A percentile compares a stretch with the other conserved stretches of the same genome.
Evolutionary conservation across 148 eudicot species (phyloP).

Genomic region (Silene uniflora): DNA sequence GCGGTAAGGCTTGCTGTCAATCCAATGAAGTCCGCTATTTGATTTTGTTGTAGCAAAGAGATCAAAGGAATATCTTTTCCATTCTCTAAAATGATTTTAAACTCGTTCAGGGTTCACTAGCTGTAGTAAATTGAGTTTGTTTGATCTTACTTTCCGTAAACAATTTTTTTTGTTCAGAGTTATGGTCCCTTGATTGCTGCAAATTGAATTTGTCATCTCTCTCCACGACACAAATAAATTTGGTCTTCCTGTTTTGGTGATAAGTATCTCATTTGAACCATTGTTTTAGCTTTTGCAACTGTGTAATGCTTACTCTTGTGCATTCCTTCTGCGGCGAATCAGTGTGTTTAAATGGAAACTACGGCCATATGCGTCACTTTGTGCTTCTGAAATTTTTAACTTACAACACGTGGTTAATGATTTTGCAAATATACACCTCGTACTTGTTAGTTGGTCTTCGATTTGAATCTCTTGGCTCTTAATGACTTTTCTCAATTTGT

Average conservation of each 20-base stretch:
- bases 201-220: neutral
- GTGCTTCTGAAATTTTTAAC: slow-evolving; percentile 5
- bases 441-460: neutral
- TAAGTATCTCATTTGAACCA: neutral
- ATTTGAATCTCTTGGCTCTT: neutral
- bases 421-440: neutral
- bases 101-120: neutral
- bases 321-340: neutral
- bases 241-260: neutral
- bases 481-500: neutral
- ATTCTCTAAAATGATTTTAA: neutral
- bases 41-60: neutral
- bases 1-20: neutral
- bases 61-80: neutral
- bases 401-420: neutral
- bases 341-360: neutral
- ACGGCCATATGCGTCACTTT: neutral
- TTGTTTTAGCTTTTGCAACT: neutral
- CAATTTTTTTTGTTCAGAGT: neutral
- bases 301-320: neutral
- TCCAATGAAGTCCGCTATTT: neutral
- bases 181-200: neutral
- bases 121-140: neutral
- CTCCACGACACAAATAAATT: neutral
- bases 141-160: neutral